Evolutionary conservation across 75 land plant species (phyloP), one percentile per base, ranked within the genome.

Genomic region (Isoetes taiwanensis): DNA sequence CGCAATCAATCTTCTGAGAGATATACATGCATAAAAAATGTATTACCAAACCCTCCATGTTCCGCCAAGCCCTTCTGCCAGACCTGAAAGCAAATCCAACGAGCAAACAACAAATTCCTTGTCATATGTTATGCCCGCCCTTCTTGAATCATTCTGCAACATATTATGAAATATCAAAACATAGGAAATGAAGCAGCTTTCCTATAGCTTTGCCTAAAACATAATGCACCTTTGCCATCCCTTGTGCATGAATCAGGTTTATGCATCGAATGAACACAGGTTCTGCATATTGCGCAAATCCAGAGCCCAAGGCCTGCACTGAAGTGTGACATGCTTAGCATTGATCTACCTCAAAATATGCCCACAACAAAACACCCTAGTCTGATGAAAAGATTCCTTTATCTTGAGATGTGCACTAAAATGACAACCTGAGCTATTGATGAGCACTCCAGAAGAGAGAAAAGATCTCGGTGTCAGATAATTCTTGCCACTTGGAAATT

Each of bases 51-150:
- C 80, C 79, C 59, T 93, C 98, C 30, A 93, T 81, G 37, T 89
- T 84, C 81, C 67, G 43, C 98, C 98, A 62, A 93, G 90, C 38
- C 98, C 98, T 75, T 93, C 98, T 3, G 84, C 69, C 42, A 93
- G 83, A 32, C 98, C 98, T 43, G 98, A 93, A n/a, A 93, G 83
- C 43, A 93, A 57, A 35, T 93, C 98, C 38, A 93, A 57, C 11
- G 86, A 81, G 64, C 98, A 93, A 4, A 93, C 90, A 59, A 93
- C 74, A 39, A 93, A 93, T 62, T 93, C 98, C 65, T 84, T 93
- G 68, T 93, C 98, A 73, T 84, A 93, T 24, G 64, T 70, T 33
- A 76, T 80, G 28, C 90, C 96, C 67, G 96, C 86, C 34, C 76
- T 63, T 63, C 57, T 75, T 71, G 85, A 83, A 75, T 88, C 88